phyloP scores from a whole-genome alignment of 305 asterid species.

The Ruellia speciosa region DNA sequence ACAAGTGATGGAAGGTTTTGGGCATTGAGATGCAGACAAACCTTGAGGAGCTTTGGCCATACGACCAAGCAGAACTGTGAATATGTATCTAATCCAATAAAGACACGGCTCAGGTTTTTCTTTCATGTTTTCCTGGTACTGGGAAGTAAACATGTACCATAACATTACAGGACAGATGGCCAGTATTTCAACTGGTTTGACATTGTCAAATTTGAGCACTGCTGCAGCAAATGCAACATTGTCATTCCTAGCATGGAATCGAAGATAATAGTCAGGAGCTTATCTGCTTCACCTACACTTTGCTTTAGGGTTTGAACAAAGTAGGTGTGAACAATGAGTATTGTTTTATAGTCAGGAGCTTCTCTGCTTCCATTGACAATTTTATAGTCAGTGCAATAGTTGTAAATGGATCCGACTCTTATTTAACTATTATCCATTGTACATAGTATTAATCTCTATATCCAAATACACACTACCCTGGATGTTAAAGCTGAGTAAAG shows the following conservation, averaged over 20 bases:
- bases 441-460: neutral
- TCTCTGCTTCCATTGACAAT: neutral
- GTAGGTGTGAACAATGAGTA: conserved; percentile 1
- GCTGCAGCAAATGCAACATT: neutral
- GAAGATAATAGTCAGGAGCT: neutral
- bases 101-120: conserved; percentile 14
- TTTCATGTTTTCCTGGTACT: conserved; percentile 4
- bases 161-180: neutral
- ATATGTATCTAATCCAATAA: conserved; percentile 4
- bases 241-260: conserved; percentile 3
- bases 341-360: neutral
- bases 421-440: neutral
- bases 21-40: conserved; percentile 3
- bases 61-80: neutral
- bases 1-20: conserved; percentile 18
- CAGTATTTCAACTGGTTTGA: neutral
- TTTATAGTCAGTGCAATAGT: no score
- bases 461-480: neutral
- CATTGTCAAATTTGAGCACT: neutral
- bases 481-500: neutral
- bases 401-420: neutral
- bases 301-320: neutral
- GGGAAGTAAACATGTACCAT: conserved; percentile 6
- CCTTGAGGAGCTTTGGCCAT: conserved; percentile 4
- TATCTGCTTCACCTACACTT: neutral